Base-by-base conservation (phyloP, 805 yeast species). In the Barnettozyma salicaria region DNA sequence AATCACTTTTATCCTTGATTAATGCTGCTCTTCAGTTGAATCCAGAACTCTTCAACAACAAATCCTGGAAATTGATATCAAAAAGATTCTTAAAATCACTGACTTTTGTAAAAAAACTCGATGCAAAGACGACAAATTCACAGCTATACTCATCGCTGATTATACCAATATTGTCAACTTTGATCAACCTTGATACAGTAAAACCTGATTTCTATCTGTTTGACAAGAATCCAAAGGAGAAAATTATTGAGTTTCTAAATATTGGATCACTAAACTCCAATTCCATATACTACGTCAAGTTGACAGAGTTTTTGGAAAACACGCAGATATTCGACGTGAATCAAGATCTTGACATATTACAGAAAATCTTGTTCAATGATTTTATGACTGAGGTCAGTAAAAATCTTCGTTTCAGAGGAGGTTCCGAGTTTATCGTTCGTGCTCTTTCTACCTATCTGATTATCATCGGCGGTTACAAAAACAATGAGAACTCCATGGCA, bases 161-260 rank as follows among this genome's bases (percentile, higher is more conserved):
- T 1, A 50, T 76, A 1, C 69, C 72, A 11, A 67, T 79, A 10
- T 47, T 81, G 46, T 66, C 68, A 11, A 61, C 76, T 0, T 48
- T 80, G 24, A 56, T 64, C 4, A 47, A 60, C 0, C 46, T 80
- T 19, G 65, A 73, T 12, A 53, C 56, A n/a, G 57, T 65, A 29
- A 71, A 74, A 43, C 62, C 68, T 13, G 70, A 64, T 20, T 63
- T 80, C 32, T 79, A 86, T 80, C 58, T 65, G 4, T 72, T 69
- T 45, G 66, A 63, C 16, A 80, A 79, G 39, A 59, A 60, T 4
- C 45, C 76, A 1, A 63, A 65, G 13, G 65, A 64, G 4, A 68
- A 67, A 40, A 50, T 82, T 9, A 31, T 63, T 1, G 68, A 60
- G 0, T 68, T 78, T 43, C 46, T 82, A 16, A 60, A 60, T 10